These are phyloP conservation scores for Hamigera avellanea DNA, from an alignment of 495 filamentous ascomycete species.

Conservation along the genomic window DNA sequence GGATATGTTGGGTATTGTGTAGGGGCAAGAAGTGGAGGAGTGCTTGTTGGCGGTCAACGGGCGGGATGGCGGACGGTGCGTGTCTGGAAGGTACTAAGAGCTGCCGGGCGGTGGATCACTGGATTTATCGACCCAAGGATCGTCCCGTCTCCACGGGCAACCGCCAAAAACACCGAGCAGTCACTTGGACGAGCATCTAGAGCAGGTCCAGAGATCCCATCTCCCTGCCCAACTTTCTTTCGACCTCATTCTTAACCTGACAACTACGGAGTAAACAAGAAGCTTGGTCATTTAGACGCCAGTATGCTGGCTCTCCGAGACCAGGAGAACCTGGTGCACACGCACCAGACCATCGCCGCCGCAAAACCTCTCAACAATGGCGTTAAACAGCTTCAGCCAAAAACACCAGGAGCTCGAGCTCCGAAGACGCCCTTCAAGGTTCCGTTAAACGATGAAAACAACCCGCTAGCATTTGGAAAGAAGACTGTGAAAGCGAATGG, in stretches of 20 bases:
- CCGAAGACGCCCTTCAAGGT: slow-evolving; percentile 80
- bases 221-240: background rate
- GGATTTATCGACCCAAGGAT: slow-evolving; percentile 7
- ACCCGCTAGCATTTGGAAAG: slow-evolving; percentile 43
- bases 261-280: slow-evolving; percentile 8
- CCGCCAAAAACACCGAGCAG: slow-evolving; percentile 17
- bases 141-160: slow-evolving; percentile 39
- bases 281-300: slow-evolving; percentile 16
- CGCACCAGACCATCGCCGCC: slow-evolving; percentile 64
- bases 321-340: slow-evolving; percentile 80
- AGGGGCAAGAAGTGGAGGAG: slow-evolving; percentile 19
- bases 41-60: slow-evolving; percentile 35
- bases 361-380: slow-evolving; percentile 68
- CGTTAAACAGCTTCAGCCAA: slow-evolving; percentile 49
- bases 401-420: slow-evolving; percentile 65
- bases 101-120: background rate
- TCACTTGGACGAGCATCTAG: slow-evolving; percentile 11
- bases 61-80: slow-evolving; percentile 3
- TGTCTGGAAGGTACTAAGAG: background rate
- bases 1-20: slow-evolving; percentile 7
- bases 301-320: slow-evolving; percentile 72
- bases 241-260: slow-evolving; percentile 1
- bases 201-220: background rate
- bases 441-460: slow-evolving; percentile 82
- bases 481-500: slow-evolving; percentile 53